Base-by-base conservation (phyloP, 2,329 filamentous ascomycete species). In the Colletotrichum endophyticum region DNA sequence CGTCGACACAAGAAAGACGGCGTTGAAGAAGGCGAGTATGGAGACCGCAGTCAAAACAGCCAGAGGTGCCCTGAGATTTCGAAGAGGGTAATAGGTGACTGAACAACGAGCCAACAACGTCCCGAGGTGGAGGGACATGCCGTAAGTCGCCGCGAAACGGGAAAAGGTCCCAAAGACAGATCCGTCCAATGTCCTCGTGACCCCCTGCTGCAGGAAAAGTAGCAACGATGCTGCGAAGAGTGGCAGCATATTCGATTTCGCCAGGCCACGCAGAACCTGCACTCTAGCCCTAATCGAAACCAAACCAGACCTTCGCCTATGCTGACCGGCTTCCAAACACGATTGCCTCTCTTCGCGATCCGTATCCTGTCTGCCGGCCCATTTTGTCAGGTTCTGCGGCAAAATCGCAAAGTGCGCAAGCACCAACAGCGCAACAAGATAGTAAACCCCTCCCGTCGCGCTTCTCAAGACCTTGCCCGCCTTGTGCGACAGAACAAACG, bases 341-440 rank as follows among this genome's bases (percentile, higher is more conserved):
- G 53, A 25, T 11, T 39, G 49, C 9, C 63, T 72, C n/a, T 77
- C 72, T 66, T 34, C 27, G 44, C 71, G 32, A 25, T 44, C 70
- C 15, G 77, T 70, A 22, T 81, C 78, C 39, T 80, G 78, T 3
- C 32, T 77, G 22, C 12, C 34, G 0, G 44, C 19, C 44, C 67
- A 64, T 12, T 39, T 59, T 2, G 44, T 66, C 8, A 66, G 27
- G 9, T 27, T 28, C 19, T 36, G 78, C 0, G 83, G 83, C 4
- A 85, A 75, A 9, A 85, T 28, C 15, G 82, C 70, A 64, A 81
- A 83, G 70, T 81, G 81, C 0, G 81, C 79, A 7, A 82, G 34
- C 4, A 84, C 66, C 66, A 83, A 77, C 1, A 81, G 63, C 4
- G 80, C 81, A 1, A 82, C 75, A 4, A 84, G 75, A 30, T 79